Conservation (phyloP, 768 basidiomycete genomes). For the Pisolithus marmoratus region DNA sequence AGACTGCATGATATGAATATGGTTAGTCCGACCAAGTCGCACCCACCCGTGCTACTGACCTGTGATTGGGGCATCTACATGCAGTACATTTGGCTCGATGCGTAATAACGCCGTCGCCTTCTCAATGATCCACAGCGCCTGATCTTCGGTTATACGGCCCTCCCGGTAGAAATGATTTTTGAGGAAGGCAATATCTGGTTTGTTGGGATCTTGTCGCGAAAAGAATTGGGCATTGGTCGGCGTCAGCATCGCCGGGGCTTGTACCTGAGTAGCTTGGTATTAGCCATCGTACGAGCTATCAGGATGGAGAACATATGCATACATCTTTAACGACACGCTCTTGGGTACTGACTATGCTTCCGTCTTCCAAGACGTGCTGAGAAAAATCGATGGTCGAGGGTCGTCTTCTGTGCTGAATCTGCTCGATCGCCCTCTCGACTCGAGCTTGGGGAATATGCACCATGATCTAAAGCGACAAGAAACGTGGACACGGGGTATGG, state of each 20-base stretch:
- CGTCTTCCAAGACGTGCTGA: conserved; percentile 89
- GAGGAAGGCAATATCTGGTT: conserved; percentile 92
- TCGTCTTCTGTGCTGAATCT: conserved; percentile 37
- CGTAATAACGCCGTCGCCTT: conserved; percentile 80
- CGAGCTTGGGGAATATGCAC: conserved; percentile 30
- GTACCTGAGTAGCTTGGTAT: conserved; percentile 53
- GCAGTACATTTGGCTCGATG: conserved; percentile 83
- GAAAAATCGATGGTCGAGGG: conserved; percentile 81
- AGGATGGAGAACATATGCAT: conserved; percentile 18
- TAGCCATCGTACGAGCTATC: not conserved
- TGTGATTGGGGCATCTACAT: conserved; percentile 96
- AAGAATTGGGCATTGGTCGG: conserved; percentile 96
- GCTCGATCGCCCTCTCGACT: conserved; percentile 30
- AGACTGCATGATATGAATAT: conserved; percentile 47
- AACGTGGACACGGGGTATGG: conserved; percentile 3
- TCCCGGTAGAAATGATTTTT: conserved; percentile 99
- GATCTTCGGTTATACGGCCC: conserved; percentile 88
- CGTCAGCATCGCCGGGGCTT: conserved; percentile 91
- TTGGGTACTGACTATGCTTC: conserved; percentile 84
- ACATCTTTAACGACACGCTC: conserved; percentile 97
- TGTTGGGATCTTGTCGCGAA: conserved; percentile 72
- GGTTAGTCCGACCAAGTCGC: conserved; percentile 3
- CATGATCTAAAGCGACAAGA: conserved; percentile 15
- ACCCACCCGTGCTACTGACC: conserved; percentile 39
- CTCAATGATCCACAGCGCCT: conserved; percentile 90